Evolutionary conservation across 306 rosid species (phyloP).

Genomic region (Rosa multiflora): DNA sequence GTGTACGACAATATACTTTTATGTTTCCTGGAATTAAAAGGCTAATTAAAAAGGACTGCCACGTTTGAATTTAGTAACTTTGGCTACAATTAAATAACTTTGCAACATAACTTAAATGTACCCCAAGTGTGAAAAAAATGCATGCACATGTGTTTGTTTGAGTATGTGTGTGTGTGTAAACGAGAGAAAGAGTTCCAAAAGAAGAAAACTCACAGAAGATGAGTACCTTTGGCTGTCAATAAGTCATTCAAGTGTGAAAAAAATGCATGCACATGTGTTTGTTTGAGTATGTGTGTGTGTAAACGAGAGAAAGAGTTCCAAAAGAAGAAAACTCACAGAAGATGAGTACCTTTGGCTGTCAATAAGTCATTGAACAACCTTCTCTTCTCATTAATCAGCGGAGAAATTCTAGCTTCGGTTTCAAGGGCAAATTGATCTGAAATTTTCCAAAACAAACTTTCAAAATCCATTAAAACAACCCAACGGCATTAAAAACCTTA

Average conservation of each 20-base stretch:
- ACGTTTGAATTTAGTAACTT: background rate
- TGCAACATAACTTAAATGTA: background rate
- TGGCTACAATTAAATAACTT: background rate
- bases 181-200: slow-evolving; percentile 19
- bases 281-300: too few species aligned
- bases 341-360: slow-evolving; percentile 85
- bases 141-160: too few species aligned
- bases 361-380: slow-evolving; percentile 93
- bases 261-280: too few species aligned
- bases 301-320: slow-evolving; percentile 20
- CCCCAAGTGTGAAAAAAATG: too few species aligned
- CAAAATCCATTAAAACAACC: slow-evolving; percentile 27
- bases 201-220: slow-evolving; percentile 26
- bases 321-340: slow-evolving; percentile 23
- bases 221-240: slow-evolving; percentile 91
- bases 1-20: slow-evolving; percentile 75
- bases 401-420: slow-evolving; percentile 86
- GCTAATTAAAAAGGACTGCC: slow-evolving; percentile 6
- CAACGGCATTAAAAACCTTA: slow-evolving; percentile 8
- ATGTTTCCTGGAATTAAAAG: slow-evolving; percentile 70
- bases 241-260: slow-evolving; percentile 49
- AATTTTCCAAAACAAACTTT: slow-evolving; percentile 27
- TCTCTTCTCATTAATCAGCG: slow-evolving; percentile 77
- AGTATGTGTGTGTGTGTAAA: background rate
- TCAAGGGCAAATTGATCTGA: slow-evolving; percentile 83